Evolutionary conservation across 371 early-diverging fungal species (phyloP), one percentile per base, ranked within the genome.

Genomic region (Mortierella polycephala): DNA sequence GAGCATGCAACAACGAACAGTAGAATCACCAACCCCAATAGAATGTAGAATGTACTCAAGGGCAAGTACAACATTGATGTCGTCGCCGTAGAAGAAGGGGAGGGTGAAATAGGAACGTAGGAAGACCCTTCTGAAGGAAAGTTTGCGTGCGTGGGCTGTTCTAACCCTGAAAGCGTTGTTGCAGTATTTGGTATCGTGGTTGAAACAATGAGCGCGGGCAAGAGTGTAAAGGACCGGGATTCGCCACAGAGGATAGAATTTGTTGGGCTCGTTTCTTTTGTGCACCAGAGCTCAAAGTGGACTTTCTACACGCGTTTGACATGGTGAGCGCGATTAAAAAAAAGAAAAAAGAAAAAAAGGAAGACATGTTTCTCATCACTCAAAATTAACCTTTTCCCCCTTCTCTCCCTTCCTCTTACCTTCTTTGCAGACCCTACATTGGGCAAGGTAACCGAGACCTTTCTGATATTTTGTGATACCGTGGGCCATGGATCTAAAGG

Each of bases 201-300:
- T 13, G 41, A 13, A 30, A 21, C 41, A 7, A 9, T 23, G 14
- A n/a, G 13, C 8, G n/a, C 16, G 7, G 65, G 65, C 7, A 50
- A 16, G 1, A 67, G 52, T 3, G 37, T 42, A 41, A 70, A 70
- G 16, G 53, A 39, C 1, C 20, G 12, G 1, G 70, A 72, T 41
- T 37, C 47, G 8, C 57, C 52, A 42, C 72, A 72, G 4, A 56
- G 44, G 37, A 18, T 8, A 1, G 11, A 20, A 1, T 6, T 13
- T 12, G 20, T 0, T 10, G 52, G 46, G 10, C 14, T 65, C 2
- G 14, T 12, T 4, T 2, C 1, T 16, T 8, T 57, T 4, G 58
- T 57, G 49, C 72, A 72, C 72, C 66, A 66, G 6, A 72, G 42
- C 6, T 72, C 72, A 39, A 72, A 37, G 11, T 60, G 58, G 39